Base-by-base conservation (phyloP, 169 alveolate genomes). In the Eimeria praecox region DNA sequence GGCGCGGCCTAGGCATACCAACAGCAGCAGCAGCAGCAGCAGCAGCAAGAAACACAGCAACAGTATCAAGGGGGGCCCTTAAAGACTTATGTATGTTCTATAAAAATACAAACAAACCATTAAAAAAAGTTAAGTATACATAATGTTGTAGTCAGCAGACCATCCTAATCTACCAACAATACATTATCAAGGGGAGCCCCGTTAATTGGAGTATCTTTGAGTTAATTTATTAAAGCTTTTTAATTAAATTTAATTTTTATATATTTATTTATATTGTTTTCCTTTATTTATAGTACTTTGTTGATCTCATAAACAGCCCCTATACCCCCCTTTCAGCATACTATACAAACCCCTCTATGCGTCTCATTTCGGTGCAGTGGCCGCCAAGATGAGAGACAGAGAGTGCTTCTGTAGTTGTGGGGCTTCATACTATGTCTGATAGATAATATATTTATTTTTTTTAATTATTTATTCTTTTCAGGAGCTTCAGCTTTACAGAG, bases 11-110 rank as follows among this genome's bases (percentile, higher is more conserved):
- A 33, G 78, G 27, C 78, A 46, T 33, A 33, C 78, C 42, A 33
- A 46, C 78, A 33, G 78, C 75, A 64, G 75, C 75, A 64, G 78
- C 78, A 33, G 27, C 46, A 69, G 78, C 78, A 69, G 78, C 78
- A n/a, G 78, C 78, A 30, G 35, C 38, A 64, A 64, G 40, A 6
- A 69, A 22, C 46, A 4, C 27, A 9, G 46, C 46, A 64, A 40
- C 75, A n/a, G 38, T 40, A 64, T 3, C 75, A 22, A n/a, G 16
- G 40, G 27, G 75, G 22, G 18, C 75, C 75, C 40, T 0, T 6
- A 5, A n/a, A n/a, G 35, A 6, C 40, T 64, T 6, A 16, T 6
- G 78, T n/a, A n/a, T 16, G 78, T 10, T 69, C 46, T 14, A 69
- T 46, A 33, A 14, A 33, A 69, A 69, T 6, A 10, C 10, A 10